Conservation (phyloP, 2,329 filamentous ascomycete species). For the Cladophialophora yegresii region DNA sequence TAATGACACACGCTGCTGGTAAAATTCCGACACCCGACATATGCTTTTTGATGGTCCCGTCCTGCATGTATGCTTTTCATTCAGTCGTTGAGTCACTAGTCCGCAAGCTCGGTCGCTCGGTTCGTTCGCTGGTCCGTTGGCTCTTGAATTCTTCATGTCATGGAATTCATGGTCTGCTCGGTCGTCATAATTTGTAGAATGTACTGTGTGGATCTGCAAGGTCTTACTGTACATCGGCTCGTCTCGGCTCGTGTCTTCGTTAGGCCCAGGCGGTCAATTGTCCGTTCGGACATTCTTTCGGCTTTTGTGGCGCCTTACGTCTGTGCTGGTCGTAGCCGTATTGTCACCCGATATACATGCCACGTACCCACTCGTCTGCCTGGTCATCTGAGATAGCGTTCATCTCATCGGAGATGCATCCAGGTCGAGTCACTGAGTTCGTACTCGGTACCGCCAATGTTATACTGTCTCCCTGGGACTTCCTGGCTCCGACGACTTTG, state of each 20-base stretch:
- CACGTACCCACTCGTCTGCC: background rate
- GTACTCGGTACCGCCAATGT: background rate
- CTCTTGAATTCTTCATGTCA: background rate
- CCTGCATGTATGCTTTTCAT: background rate
- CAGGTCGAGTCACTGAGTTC: background rate
- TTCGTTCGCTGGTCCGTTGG: background rate
- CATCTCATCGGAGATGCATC: background rate
- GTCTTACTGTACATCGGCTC: background rate
- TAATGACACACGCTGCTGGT: too few species aligned
- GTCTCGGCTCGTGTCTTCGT: background rate
- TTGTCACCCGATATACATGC: background rate
- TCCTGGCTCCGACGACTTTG: slow-evolving; percentile 13
- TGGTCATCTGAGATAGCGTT: background rate
- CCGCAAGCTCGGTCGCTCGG: too few species aligned
- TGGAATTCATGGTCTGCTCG: background rate
- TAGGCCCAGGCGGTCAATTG: background rate
- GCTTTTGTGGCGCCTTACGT: background rate
- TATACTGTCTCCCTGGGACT: slow-evolving; percentile 23
- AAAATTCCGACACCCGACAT: background rate
- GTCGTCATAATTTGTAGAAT: background rate
- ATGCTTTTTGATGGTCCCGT: background rate
- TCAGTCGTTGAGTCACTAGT: background rate
- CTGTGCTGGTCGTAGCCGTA: background rate
- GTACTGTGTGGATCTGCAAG: background rate
- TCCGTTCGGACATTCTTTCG: background rate